Percentiles rank a stretch among this genome's conserved stretches.
Evolutionary conservation across 2,329 filamentous ascomycete genomes (phyloP).

Genomic region (Ophioceras dolichostomum): DNA sequence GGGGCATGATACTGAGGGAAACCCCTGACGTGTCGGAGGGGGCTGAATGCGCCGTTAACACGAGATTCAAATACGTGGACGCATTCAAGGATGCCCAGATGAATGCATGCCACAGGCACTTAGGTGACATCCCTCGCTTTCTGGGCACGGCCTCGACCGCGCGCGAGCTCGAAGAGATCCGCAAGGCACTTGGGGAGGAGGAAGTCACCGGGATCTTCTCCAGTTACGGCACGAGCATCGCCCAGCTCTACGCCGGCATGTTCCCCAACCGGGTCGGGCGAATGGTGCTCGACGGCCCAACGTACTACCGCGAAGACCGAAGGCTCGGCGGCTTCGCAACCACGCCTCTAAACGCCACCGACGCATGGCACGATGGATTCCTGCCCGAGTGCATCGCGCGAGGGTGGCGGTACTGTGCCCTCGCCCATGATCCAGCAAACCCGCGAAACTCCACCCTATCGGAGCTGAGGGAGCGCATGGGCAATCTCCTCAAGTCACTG

Average conservation of each 20-base stretch:
- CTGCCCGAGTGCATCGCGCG: constrained; percentile 35
- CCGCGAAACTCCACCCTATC: constrained; percentile 19
- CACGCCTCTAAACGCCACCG: constrained; percentile 33
- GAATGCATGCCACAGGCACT: constrained; percentile 25
- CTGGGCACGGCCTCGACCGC: constrained; percentile 32
- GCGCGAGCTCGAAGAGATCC: constrained; percentile 35
- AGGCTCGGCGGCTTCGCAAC: too few species aligned
- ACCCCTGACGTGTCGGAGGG: too few species aligned
- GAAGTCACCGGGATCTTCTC: constrained; percentile 36
- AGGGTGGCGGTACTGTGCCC: constrained; percentile 29
- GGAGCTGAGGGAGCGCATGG: constrained; percentile 25
- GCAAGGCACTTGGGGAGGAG: constrained; percentile 29
- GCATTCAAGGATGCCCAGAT: constrained; percentile 33
- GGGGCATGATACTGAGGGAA: too few species aligned
- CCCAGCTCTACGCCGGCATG: constrained; percentile 37
- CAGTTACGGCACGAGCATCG: constrained; percentile 39
- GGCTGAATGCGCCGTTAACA: too few species aligned
- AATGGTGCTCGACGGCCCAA: constrained; percentile 35
- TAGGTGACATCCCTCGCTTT: constrained; percentile 33
- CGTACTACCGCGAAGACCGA: too few species aligned
- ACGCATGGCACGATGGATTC: constrained; percentile 37
- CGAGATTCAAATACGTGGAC: constrained; percentile 29
- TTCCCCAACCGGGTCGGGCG: constrained; percentile 35
- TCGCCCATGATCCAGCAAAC: constrained; percentile 22
- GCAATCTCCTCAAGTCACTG: constrained; percentile 22